phyloP scores from a whole-genome alignment of 208 protist species.

The Trichomonas gallinae region DNA sequence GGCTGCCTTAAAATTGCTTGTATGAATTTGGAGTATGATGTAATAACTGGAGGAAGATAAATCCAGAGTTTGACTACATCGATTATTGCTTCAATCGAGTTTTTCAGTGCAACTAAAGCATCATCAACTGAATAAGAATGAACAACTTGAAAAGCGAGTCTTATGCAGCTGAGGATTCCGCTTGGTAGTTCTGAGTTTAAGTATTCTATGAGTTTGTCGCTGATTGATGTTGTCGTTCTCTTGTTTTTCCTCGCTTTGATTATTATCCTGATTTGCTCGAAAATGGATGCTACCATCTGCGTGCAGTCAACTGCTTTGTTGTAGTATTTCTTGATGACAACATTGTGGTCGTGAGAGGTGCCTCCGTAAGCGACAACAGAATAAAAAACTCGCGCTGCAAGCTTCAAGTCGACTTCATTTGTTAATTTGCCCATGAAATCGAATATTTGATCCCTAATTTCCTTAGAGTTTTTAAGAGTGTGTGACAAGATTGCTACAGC shows the following conservation, averaged over 20 bases:
- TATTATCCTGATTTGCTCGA: neutral
- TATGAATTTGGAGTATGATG: neutral
- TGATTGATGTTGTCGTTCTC: neutral
- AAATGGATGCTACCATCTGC: neutral
- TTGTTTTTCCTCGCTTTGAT: neutral
- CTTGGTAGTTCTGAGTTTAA: neutral
- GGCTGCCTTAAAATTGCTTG: neutral
- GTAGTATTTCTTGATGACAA: neutral
- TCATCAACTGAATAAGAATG: neutral
- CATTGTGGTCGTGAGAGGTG: neutral
- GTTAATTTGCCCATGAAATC: neutral
- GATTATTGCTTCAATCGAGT: neutral
- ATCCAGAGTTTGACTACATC: neutral
- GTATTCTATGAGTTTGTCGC: neutral
- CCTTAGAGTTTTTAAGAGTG: neutral
- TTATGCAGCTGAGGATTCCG: neutral
- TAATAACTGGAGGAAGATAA: neutral
- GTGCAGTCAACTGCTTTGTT: neutral
- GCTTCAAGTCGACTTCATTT: neutral
- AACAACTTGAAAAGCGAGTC: neutral
- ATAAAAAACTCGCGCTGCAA: neutral
- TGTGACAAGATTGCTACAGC: neutral
- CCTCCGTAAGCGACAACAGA: neutral
- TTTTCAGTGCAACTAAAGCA: neutral
- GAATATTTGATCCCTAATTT: neutral